Base-by-base conservation (phyloP, 1,284 basidiomycete genomes). In the Puccinia horiana region DNA sequence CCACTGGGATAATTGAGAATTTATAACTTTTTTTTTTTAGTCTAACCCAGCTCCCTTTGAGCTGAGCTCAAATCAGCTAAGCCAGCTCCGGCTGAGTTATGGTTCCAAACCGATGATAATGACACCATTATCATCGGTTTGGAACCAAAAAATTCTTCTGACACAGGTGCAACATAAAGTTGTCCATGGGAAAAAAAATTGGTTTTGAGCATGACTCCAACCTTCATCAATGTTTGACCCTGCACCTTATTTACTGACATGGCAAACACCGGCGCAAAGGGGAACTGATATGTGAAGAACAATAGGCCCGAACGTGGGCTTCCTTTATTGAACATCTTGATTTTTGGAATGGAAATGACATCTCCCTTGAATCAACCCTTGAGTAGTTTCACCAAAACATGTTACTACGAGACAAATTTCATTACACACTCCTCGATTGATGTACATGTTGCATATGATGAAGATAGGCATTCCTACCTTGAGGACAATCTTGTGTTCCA, bases 191-290 rank as follows among this genome's bases (percentile, higher is more conserved):
- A 42, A 35, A 77, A 77, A 4, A 77, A 20, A n/a, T 16, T 29
- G 14, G 35, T 35, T 1, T 14, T 5, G 4, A 77, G 26, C 4
- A 44, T 14, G 2, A 77, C 40, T 9, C 58, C 56, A 32, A 77
- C 76, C n/a, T 12, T 42, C 2, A 1, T 44, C 1, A 77, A 32
- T 2, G 56, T 29, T 49, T 77, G 76, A 2, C 76, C 76, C 32
- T 63, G 76, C 2, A 37, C 40, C 20, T 77, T 77, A 40, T 77
- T 77, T 26, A 77, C 42, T 4, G 76, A 29, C 32, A 77, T 61
- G 9, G 56, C 76, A 49, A 65, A 77, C 1, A 20, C 56, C n/a
- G 44, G 23, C 5, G 23, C 40, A 32, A 77, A 9, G 9, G 58
- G 76, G 14, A 77, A 65, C 32, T 65, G 58, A 26, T 56, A 49